Base-by-base conservation (phyloP, 2,329 filamentous ascomycete genomes). In the Parastagonospora avenae region DNA sequence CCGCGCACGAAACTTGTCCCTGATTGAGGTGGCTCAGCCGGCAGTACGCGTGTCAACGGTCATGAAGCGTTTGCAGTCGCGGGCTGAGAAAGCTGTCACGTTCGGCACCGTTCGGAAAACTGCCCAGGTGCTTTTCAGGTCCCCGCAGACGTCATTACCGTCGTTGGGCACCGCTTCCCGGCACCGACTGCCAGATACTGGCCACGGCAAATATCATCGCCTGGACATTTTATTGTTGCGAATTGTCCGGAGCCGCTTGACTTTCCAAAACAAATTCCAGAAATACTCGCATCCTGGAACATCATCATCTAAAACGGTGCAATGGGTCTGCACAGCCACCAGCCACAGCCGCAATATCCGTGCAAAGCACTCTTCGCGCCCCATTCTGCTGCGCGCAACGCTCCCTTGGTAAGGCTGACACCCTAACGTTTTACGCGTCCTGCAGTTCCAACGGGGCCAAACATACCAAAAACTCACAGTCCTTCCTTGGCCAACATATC, bases 401-500 rank as follows among this genome's bases (percentile, higher is more conserved):
- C 36, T 44, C 8, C 39, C 46, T 28, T 47, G 44, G 40, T 51
- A 41, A 60, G 59, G 56, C 58, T 50, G 40, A 51, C 27, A 54
- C 43, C n/a, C 24, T 16, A 19, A 39, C 38, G 50, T 38, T 42
- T 60, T 55, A 58, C 56, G 52, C 48, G 53, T 55, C 51, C 42
- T 46, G 29, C 42, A 37, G 31, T 50, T 15, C 10, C 42, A 44
- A 35, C 37, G 31, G 53, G 57, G 46, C 44, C 14, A 35, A 38
- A 36, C 28, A 46, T 42, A 31, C n/a, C 39, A 27, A 52, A 45
- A 46, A 49, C 36, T 46, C 63, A 74, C 10, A 73, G 55, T 12
- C 68, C 64, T 55, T 74, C 64, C 38, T 73, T 74, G 3, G 72
- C 72, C 36, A 74, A 55, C 72, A 74, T 74, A 39, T 74, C 71